A percentile compares a stretch with the other conserved stretches of the same genome.
These are phyloP conservation scores for Escovopsis sp. DNA, from an alignment of 2,329 filamentous ascomycete genomes.

Conservation along the genomic window DNA sequence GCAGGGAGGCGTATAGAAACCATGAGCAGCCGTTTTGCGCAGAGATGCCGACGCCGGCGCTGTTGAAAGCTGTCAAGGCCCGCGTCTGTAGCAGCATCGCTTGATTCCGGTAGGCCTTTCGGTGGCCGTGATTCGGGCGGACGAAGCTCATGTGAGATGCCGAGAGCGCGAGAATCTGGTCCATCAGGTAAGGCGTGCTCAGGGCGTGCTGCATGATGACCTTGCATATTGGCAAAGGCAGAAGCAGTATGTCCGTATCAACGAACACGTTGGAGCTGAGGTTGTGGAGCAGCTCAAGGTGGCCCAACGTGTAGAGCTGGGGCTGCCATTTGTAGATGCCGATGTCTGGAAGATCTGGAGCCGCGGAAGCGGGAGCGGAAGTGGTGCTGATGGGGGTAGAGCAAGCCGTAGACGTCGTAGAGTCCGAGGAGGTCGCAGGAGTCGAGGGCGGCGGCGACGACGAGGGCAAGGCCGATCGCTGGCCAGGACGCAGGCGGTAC, in stretches of 20 bases:
- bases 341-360: background rate
- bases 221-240: background rate
- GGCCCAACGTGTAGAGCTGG: constrained; percentile 13
- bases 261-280: constrained; percentile 1
- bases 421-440: too few species aligned
- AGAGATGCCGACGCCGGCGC: constrained; percentile 6
- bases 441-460: too few species aligned
- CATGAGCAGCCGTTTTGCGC: constrained; percentile 15
- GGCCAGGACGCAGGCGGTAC: background rate
- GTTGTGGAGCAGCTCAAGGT: constrained; percentile 14
- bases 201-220: constrained; percentile 9
- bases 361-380: too few species aligned
- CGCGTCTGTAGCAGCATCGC: constrained; percentile 22
- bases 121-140: background rate
- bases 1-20: constrained; percentile 20
- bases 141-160: constrained; percentile 21
- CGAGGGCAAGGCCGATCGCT: too few species aligned
- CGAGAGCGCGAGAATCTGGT: constrained; percentile 23
- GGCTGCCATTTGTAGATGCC: constrained; percentile 1
- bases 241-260: background rate
- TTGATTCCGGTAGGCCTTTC: constrained; percentile 14
- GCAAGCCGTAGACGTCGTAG: background rate
- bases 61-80: constrained; percentile 17
- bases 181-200: constrained; percentile 16
- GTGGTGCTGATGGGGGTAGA: too few species aligned